Base-by-base conservation (phyloP, 306 rosid genomes). In the Vicia faba region DNA sequence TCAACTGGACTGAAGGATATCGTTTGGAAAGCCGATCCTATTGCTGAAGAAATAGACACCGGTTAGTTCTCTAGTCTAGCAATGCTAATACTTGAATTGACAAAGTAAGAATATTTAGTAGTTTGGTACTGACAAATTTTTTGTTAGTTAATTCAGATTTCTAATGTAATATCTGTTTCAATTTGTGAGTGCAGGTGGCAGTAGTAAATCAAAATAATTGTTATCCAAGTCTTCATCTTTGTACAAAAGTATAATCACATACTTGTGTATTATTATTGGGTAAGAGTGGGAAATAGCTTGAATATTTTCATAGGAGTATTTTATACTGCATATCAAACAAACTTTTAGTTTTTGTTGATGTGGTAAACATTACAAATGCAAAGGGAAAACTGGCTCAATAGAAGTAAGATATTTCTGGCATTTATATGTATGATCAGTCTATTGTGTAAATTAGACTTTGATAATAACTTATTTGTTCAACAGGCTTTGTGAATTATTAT, bases 1-100 rank as follows among this genome's bases (percentile, higher is more conserved):
- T 60, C 96, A 0, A 78, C 89, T 29, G 97, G 97, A 61, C 86
- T 93, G 81, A 88, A 89, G 70, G 98, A 93, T 68, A 70, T 93
- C 10, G 96, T 93, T 49, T 93, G 98, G 98, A 88, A 73, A 80
- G 77, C 91, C 0, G 97, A 93, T 3, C 89, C 86, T 55, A 62
- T 82, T 28, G 89, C 78, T 62, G 84, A 81, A 76, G 88, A 78
- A 51, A 72, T 58, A 12, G 28, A 31, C 4, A 85, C 16, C 4
- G 89, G 98, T 89, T 69, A 79, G 95, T 84, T 46, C 68, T 63
- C 16, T 64, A 66, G 26, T 67, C 23, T 59, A 70, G 55, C 36
- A 46, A 39, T 50, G 53, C 20, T 72, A 11, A 10, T 55, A 68
- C 40, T 64, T 45, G 49, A 66, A 20, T 12, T 66, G 33, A 12